Evolutionary conservation across 441 rosid genomes (phyloP).

Genomic region (Adansonia gregorii): DNA sequence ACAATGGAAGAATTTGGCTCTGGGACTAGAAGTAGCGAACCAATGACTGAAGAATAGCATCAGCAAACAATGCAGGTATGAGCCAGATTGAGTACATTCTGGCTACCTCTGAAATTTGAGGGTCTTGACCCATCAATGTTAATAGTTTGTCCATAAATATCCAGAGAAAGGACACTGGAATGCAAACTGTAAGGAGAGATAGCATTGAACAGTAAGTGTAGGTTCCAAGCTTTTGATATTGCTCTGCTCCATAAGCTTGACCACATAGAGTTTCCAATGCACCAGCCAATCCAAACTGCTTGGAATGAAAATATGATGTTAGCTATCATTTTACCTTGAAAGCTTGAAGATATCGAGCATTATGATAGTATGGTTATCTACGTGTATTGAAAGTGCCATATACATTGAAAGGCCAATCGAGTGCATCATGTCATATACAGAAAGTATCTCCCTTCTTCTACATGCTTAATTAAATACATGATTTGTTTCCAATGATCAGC

Average conservation of each 20-base stretch:
- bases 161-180: conserved; percentile 39
- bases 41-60: conserved; percentile 35
- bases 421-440: no score
- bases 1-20: conserved; percentile 37
- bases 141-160: conserved; percentile 41
- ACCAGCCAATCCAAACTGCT: conserved; percentile 39
- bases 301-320: neutral
- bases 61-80: conserved; percentile 38
- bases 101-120: conserved; percentile 34
- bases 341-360: neutral
- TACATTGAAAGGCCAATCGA: no score
- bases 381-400: no score
- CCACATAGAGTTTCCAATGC: conserved; percentile 45
- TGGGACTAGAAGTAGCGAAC: conserved; percentile 42
- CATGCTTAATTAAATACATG: no score
- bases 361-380: no score
- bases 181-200: conserved; percentile 32
- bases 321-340: neutral
- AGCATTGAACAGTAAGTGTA: conserved; percentile 36
- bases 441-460: no score
- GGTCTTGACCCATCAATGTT: conserved; percentile 42
- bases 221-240: conserved; percentile 40
- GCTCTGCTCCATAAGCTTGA: conserved; percentile 47
- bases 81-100: conserved; percentile 34
- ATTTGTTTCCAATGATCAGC: no score